Evolutionary conservation across 108 stramenopile genomes (phyloP).

Genomic region (Fragilariopsis cylindrus): DNA sequence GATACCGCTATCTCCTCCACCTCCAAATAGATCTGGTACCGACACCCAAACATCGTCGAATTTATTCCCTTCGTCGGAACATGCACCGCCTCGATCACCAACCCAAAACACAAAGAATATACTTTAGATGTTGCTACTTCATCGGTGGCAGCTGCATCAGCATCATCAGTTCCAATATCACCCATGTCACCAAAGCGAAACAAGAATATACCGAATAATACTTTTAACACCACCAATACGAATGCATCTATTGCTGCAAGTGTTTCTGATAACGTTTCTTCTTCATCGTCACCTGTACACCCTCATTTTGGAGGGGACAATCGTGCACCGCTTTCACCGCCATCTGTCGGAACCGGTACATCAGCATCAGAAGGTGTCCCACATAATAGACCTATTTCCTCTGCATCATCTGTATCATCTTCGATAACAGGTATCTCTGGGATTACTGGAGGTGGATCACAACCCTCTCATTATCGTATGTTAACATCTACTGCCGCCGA

Average conservation of each 20-base stretch:
- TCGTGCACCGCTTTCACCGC: conserved; percentile 34
- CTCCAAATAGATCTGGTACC: conserved; percentile 19
- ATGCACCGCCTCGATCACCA: conserved; percentile 29
- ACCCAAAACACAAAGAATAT: conserved; percentile 20
- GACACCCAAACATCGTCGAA: conserved; percentile 25
- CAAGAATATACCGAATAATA: background rate
- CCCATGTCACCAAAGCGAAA: conserved; percentile 15
- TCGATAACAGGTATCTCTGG: conserved; percentile 19
- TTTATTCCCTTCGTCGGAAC: conserved; percentile 18
- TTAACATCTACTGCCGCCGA: conserved; percentile 85
- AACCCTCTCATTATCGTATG: conserved; percentile 69
- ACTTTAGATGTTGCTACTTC: background rate
- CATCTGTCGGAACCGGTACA: conserved; percentile 31
- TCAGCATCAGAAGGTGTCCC: conserved; percentile 41
- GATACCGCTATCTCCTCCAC: conserved; percentile 41
- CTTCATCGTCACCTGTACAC: conserved; percentile 19
- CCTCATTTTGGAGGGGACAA: conserved; percentile 35
- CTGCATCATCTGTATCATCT: conserved; percentile 38
- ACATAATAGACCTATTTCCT: conserved; percentile 38
- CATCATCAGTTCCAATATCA: conserved; percentile 2
- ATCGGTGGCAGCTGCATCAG: conserved; percentile 11
- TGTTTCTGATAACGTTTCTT: background rate
- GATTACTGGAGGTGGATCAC: conserved; percentile 16
- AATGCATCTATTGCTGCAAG: conserved; percentile 20
- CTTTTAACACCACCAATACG: background rate